Evolutionary conservation across 257 asterid species (phyloP).

Genomic region (Verbascum thapsus): DNA sequence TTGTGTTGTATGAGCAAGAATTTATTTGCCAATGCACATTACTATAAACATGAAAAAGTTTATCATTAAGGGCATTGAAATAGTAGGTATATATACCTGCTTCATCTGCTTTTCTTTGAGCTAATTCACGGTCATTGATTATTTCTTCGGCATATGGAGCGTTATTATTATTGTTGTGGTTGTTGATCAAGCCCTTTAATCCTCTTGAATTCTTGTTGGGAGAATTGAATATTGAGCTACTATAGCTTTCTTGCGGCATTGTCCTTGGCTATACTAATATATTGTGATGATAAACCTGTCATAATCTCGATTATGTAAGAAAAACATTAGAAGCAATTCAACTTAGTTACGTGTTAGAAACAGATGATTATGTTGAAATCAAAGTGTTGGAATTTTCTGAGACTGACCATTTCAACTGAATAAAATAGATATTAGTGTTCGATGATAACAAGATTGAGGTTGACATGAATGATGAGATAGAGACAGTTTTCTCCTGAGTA

Average conservation of each 20-base stretch:
- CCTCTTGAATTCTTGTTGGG: constrained; percentile 76
- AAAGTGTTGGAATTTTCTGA: background rate
- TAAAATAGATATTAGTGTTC: constrained; percentile 21
- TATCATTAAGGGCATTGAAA: background rate
- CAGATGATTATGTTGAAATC: background rate
- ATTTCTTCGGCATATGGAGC: constrained; percentile 58
- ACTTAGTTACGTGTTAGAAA: background rate
- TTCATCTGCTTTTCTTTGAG: constrained; percentile 90
- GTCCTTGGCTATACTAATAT: too few relatives aligned
- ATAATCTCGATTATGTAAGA: constrained; percentile 18
- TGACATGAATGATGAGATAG: too few relatives aligned
- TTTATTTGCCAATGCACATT: too few relatives aligned
- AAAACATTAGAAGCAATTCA: constrained; percentile 2
- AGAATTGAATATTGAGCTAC: constrained; percentile 44
- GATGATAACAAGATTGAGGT: constrained; percentile 36
- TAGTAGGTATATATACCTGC: constrained; percentile 56
- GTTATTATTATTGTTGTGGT: constrained; percentile 38
- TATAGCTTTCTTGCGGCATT: constrained; percentile 70
- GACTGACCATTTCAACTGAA: constrained; percentile 24
- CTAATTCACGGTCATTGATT: constrained; percentile 71
- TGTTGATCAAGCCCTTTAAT: constrained; percentile 50
- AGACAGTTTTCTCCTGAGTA: background rate
- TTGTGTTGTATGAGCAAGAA: too few relatives aligned
- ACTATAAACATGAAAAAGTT: too few relatives aligned
- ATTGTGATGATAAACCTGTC: too few relatives aligned